Evolutionary conservation across 176 grass and related monocot genomes (phyloP).

Genomic region (Juncus effusus): DNA sequence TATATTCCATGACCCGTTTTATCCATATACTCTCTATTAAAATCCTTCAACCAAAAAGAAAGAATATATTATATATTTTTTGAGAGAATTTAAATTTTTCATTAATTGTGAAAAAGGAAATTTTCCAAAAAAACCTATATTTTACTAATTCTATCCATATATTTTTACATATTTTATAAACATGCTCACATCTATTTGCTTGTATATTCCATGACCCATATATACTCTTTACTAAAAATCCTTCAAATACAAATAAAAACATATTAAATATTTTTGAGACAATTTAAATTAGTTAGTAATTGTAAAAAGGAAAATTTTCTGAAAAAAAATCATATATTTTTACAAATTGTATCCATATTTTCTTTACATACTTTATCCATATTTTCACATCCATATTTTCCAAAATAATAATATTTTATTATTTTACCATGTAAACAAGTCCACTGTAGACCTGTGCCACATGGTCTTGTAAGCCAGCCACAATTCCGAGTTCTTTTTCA

Average conservation of each 20-base stretch:
- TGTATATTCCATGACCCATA: conserved; percentile 79
- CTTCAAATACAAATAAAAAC: conserved; percentile 26
- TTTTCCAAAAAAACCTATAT: too few relatives aligned
- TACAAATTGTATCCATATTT: too few relatives aligned
- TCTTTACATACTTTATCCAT: too few relatives aligned
- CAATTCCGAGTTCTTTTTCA: conserved; percentile 83
- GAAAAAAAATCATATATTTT: too few relatives aligned
- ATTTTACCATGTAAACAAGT: conserved; percentile 63
- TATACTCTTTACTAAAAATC: conserved; percentile 72
- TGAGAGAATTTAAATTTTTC: not conserved
- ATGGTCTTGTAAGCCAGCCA: conserved; percentile 77
- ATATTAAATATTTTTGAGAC: conserved; percentile 3
- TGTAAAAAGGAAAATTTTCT: too few relatives aligned
- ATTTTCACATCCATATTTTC: too few relatives aligned
- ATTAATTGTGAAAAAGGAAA: too few relatives aligned
- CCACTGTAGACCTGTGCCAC: conserved; percentile 80
- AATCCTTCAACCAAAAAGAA: conserved; percentile 48
- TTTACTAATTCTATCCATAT: too few relatives aligned
- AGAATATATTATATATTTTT: conserved; percentile 9
- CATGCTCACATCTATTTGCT: conserved; percentile 31
- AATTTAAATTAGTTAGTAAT: too few relatives aligned
- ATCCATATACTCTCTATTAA: conserved; percentile 77
- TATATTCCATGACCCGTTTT: conserved; percentile 70
- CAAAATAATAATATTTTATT: not conserved
- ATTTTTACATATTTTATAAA: too few relatives aligned